phyloP scores from a whole-genome alignment of 1,139 yeast species.

The Protomyces gravidus region DNA sequence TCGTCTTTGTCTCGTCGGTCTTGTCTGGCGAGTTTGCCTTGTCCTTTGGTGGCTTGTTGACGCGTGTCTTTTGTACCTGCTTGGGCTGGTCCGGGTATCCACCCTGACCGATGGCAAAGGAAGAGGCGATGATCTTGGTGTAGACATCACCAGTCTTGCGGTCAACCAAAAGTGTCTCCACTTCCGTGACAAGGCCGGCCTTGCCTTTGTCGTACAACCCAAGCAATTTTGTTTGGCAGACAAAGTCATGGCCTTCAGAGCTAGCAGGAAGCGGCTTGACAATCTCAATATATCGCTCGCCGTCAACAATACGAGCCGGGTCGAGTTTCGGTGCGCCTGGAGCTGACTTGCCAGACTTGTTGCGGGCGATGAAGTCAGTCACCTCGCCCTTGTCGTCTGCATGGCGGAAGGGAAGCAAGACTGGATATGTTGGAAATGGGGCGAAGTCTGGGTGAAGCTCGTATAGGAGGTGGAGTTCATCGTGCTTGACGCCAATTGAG shows the following conservation, averaged over 20 bases:
- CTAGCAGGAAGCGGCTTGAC: slow-evolving; percentile 16
- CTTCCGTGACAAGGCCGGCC: slow-evolving; percentile 27
- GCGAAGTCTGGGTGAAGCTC: slow-evolving; percentile 24
- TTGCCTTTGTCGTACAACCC: slow-evolving; percentile 27
- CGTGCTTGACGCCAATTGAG: slow-evolving; percentile 24
- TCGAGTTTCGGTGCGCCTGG: slow-evolving; percentile 27
- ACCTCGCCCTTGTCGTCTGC: slow-evolving; percentile 17
- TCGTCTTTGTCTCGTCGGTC: slow-evolving; percentile 16
- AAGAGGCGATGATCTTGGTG: slow-evolving; percentile 18
- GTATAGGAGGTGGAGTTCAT: slow-evolving; percentile 20
- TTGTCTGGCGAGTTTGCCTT: slow-evolving; percentile 3
- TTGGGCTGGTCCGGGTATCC: slow-evolving; percentile 19
- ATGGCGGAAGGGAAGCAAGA: slow-evolving; percentile 22
- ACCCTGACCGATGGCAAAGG: slow-evolving; percentile 25
- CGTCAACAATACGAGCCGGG: slow-evolving; percentile 21
- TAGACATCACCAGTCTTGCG: slow-evolving; percentile 20
- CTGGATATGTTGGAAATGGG: slow-evolving; percentile 23
- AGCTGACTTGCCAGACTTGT: slow-evolving; percentile 6
- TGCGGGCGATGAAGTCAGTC: slow-evolving; percentile 21
- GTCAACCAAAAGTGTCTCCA: slow-evolving; percentile 17
- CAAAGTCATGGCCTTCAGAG: slow-evolving; percentile 20
- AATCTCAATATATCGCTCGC: slow-evolving; percentile 23
- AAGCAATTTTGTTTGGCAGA: slow-evolving; percentile 10
- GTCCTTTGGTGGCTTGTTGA: slow-evolving; percentile 22
- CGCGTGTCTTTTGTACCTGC: slow-evolving; percentile 16